Conservation (phyloP, 2,329 filamentous ascomycete species). For the Fusarium sp. region DNA sequence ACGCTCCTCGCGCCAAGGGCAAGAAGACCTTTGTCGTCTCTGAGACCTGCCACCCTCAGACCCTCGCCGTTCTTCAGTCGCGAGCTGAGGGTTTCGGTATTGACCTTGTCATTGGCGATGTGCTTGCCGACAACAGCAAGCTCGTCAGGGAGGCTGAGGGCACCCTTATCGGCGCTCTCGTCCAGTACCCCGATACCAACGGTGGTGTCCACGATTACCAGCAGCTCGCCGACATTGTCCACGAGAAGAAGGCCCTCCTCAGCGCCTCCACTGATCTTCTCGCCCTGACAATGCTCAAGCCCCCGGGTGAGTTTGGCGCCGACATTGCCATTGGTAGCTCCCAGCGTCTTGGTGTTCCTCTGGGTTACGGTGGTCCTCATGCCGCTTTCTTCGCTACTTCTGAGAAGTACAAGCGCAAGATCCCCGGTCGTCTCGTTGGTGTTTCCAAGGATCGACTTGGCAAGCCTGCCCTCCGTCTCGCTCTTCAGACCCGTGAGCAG, state of each 20-base stretch:
- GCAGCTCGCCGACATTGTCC: slow-evolving; percentile 78
- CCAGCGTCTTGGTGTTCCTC: slow-evolving; percentile 90
- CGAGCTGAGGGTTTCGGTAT: slow-evolving; percentile 92
- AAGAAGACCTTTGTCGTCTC: slow-evolving; percentile 89
- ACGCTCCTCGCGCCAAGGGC: slow-evolving; percentile 73
- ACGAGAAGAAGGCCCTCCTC: slow-evolving; percentile 82
- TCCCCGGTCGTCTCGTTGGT: slow-evolving; percentile 89
- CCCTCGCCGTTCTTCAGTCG: slow-evolving; percentile 84
- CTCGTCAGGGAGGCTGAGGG: slow-evolving; percentile 80
- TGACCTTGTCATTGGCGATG: slow-evolving; percentile 79
- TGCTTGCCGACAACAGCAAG: slow-evolving; percentile 73
- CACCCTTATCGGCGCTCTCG: slow-evolving; percentile 87
- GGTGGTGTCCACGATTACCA: slow-evolving; percentile 86
- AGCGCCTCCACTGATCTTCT: slow-evolving; percentile 91
- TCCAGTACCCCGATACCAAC: slow-evolving; percentile 92
- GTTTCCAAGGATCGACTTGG: slow-evolving; percentile 91
- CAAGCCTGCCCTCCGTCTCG: slow-evolving; percentile 68
- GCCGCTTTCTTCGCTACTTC: slow-evolving; percentile 87
- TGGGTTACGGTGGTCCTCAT: slow-evolving; percentile 93
- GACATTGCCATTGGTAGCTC: slow-evolving; percentile 95
- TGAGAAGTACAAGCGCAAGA: slow-evolving; percentile 94
- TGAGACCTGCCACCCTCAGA: slow-evolving; percentile 86
- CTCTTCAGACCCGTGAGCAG: slow-evolving; percentile 93
- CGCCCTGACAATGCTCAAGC: slow-evolving; percentile 86
- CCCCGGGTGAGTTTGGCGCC: slow-evolving; percentile 93